phyloP scores from a whole-genome alignment of 345 rosid species.

The Physaria fendleri region DNA sequence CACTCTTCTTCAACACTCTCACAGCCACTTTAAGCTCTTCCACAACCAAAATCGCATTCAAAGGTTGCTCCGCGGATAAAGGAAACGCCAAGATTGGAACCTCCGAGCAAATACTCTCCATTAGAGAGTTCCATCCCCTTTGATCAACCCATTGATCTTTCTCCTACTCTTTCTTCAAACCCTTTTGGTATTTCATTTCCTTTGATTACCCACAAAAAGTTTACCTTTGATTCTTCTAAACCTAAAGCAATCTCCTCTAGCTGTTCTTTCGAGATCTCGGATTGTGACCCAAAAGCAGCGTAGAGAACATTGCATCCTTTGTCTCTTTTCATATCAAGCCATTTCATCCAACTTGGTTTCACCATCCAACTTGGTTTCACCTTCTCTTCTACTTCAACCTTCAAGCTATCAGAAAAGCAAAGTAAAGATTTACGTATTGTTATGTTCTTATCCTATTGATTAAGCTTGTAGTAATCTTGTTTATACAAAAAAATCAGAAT shows the following conservation, averaged over 20 bases:
- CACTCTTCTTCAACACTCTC: background rate
- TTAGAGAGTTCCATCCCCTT: background rate
- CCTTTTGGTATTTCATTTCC: background rate
- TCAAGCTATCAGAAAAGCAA: background rate
- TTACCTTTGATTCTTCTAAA: background rate
- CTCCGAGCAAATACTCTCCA: background rate
- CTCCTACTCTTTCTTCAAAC: constrained; percentile 3
- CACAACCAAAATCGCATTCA: constrained; percentile 7
- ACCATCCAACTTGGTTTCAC: background rate
- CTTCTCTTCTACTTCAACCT: background rate
- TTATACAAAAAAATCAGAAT: background rate
- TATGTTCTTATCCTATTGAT: background rate
- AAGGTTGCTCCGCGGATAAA: background rate
- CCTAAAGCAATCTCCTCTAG: constrained; percentile 8
- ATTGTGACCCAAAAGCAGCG: background rate
- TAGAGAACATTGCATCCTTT: background rate
- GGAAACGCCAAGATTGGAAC: constrained; percentile 3
- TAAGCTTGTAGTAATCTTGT: background rate
- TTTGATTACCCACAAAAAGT: background rate
- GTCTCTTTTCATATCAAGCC: background rate
- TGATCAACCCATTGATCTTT: constrained; percentile 11
- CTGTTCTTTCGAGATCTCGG: background rate
- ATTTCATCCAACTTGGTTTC: background rate
- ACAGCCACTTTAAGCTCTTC: background rate
- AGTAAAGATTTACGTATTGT: background rate